These are phyloP conservation scores for Volvariella volvacea DNA, from an alignment of 1,284 basidiomycete species.

Conservation along the genomic window DNA sequence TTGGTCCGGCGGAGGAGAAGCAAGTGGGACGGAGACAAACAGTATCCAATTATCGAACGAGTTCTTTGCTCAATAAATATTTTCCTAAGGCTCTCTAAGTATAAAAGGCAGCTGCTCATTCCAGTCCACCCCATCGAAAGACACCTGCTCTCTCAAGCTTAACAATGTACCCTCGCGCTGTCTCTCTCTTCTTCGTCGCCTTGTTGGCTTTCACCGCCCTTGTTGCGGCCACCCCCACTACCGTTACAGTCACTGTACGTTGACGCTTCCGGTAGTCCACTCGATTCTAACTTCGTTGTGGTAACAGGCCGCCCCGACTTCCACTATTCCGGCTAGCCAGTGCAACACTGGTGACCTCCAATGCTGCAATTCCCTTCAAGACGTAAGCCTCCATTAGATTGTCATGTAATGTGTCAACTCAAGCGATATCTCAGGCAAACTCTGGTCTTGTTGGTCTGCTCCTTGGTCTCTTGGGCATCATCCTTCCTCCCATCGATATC, in stretches of 20 bases:
- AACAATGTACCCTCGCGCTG: slow-evolving; percentile 6
- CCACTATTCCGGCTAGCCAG: slow-evolving; percentile 5
- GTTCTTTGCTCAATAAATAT: no score
- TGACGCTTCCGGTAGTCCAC: no score
- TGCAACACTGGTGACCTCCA: slow-evolving; percentile 15
- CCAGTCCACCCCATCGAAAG: no score
- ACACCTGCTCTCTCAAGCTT: no score
- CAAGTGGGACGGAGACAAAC: no score
- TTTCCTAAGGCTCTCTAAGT: no score
- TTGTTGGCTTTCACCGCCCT: slow-evolving; percentile 11
- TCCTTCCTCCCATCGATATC: background rate
- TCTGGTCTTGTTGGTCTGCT: slow-evolving; percentile 2
- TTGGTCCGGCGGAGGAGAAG: no score
- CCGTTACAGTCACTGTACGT: background rate
- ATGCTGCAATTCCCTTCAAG: slow-evolving; percentile 15
- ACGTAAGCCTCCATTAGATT: slow-evolving; percentile 7
- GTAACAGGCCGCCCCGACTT: no score
- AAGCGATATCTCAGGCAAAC: slow-evolving; percentile 6
- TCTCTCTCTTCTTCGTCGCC: slow-evolving; percentile 10
- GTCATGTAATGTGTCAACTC: background rate
- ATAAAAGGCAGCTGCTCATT: no score
- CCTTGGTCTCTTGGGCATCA: background rate
- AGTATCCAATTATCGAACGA: no score
- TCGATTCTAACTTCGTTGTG: slow-evolving; percentile 4
- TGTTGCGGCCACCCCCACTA: slow-evolving; percentile 11